Percentiles rank a stretch among this genome's conserved stretches.
Evolutionary conservation across 768 basidiomycete species (phyloP).

Genomic region (Pleurotus eryngii): DNA sequence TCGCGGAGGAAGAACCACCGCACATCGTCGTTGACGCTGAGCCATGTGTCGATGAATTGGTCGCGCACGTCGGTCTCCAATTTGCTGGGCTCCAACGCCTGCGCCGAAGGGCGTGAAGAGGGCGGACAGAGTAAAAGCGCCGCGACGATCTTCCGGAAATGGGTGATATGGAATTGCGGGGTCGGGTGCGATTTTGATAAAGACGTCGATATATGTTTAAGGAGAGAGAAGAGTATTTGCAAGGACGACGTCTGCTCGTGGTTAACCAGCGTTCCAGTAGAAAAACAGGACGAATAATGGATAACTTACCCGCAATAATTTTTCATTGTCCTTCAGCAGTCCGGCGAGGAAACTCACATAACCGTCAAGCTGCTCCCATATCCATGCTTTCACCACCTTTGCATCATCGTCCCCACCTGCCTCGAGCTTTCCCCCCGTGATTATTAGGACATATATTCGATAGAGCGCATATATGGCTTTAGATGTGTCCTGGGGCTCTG

Average conservation of each 20-base stretch:
- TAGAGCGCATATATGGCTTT: slow-evolving; percentile 84
- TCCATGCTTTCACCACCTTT: slow-evolving; percentile 73
- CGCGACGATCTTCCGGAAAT: slow-evolving; percentile 62
- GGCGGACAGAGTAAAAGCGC: slow-evolving; percentile 61
- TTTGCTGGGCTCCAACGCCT: slow-evolving; percentile 22
- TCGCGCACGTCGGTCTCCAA: slow-evolving; percentile 60
- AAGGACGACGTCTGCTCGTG: slow-evolving; percentile 23
- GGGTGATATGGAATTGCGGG: slow-evolving; percentile 66
- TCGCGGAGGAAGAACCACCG: slow-evolving; percentile 89
- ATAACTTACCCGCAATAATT: slow-evolving; percentile 61
- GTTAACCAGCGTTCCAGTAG: too few relatives aligned
- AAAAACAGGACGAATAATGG: too few relatives aligned
- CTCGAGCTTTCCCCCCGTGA: slow-evolving; percentile 56
- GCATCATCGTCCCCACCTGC: slow-evolving; percentile 45
- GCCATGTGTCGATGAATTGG: slow-evolving; percentile 67
- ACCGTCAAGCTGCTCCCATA: slow-evolving; percentile 68
- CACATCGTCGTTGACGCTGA: slow-evolving; percentile 77
- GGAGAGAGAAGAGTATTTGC: slow-evolving; percentile 72
- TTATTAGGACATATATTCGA: slow-evolving; percentile 65
- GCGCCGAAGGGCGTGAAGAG: slow-evolving; percentile 31
- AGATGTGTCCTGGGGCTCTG: slow-evolving; percentile 54
- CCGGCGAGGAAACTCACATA: slow-evolving; percentile 70
- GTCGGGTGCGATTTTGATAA: slow-evolving; percentile 42
- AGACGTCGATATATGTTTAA: slow-evolving; percentile 74
- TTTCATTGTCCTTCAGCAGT: slow-evolving; percentile 75